Evolutionary conservation across 2,329 filamentous ascomycete genomes (phyloP).

Genomic region (Cercospora sesami): DNA sequence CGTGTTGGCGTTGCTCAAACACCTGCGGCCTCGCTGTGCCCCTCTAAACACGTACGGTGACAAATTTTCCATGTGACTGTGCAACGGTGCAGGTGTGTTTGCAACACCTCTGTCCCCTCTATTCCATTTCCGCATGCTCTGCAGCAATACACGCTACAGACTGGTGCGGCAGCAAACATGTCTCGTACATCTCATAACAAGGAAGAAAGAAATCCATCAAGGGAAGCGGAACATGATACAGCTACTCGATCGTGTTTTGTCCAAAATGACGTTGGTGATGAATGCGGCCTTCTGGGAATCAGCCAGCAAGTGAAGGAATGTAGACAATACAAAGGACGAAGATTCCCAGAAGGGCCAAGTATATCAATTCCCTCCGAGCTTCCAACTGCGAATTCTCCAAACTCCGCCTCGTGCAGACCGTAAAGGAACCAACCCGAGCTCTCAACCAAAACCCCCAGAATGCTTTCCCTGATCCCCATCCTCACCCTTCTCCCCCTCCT

Average conservation of each 20-base stretch:
- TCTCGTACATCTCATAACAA: neutral
- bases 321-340: neutral
- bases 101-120: neutral
- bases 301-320: neutral
- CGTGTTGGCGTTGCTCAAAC: neutral
- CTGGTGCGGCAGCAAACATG: neutral
- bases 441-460: neutral
- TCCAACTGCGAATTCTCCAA: too few relatives aligned
- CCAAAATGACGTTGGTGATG: neutral
- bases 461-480: neutral
- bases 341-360: neutral
- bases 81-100: neutral
- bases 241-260: neutral
- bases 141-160: neutral
- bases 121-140: neutral
- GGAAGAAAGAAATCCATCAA: neutral
- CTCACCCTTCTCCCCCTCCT: neutral
- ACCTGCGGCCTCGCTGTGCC: neutral
- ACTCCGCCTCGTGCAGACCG: too few relatives aligned
- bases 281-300: neutral
- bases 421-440: too few relatives aligned
- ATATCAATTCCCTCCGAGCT: too few relatives aligned
- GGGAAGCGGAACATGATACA: neutral
- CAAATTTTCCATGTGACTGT: slow-evolving; percentile 1
- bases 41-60: neutral